Base-by-base conservation (phyloP, 148 eudicot genomes). In the Heliamphora exappendiculata region DNA sequence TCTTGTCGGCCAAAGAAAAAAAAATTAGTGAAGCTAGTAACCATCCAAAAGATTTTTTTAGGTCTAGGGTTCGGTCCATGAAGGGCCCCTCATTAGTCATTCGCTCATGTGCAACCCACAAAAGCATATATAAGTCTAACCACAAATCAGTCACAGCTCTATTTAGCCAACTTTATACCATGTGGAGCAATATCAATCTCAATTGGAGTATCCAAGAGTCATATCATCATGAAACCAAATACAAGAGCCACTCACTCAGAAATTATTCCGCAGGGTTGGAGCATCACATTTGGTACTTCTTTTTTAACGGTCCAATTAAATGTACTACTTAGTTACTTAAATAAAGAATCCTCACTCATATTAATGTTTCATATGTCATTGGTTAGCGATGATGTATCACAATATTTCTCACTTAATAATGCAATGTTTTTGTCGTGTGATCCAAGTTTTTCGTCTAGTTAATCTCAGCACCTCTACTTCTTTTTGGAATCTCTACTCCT, bases 21-120 rank as follows among this genome's bases (percentile, higher is more conserved):
- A 65, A 73, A 66, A 73, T 45, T 54, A 41, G 81, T 66, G 81
- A n/a, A n/a, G n/a, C n/a, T n/a, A n/a, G n/a, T 36, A 78, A 63
- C 28, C 51, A 78, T 73, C 81, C 60, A 60, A 73, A 72, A 45
- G 20, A 68, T 51, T 75, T 20, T 67, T 39, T 44, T 51, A 14
- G 26, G 24, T 73, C 55, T 74, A 66, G 69, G 74, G 60, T 74
- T 74, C 19, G 67, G 77, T 60, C 72, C 74, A 79, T 44, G 74
- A 79, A 55, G 82, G 82, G 82, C 74, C 82, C 78, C 78, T 74
- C 78, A 55, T 51, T 44, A 59, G 75, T 78, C 80, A 78, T 78
- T 70, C 39, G 59, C 62, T 74, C 74, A 74, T 41, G 64, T 74
- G 74, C 77, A 47, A 44, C 78, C 74, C 81, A 74, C 73, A 79